phyloP scores from a whole-genome alignment of 2,329 filamentous ascomycete genomes.

The Cordyceps farinosa region DNA sequence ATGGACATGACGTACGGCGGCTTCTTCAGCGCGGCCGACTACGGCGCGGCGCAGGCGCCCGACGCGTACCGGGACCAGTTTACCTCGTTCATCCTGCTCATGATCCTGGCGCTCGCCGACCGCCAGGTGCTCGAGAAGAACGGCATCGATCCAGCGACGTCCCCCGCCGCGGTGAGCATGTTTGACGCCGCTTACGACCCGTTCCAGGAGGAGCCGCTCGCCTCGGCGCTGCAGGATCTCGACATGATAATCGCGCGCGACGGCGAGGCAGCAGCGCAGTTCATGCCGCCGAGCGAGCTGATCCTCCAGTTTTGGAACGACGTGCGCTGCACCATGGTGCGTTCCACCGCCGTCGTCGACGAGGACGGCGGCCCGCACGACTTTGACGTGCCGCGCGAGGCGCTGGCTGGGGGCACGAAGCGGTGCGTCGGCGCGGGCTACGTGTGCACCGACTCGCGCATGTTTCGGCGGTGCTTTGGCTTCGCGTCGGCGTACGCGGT shows the following conservation, averaged over 20 bases:
- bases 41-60: conserved; percentile 19
- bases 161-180: conserved; percentile 15
- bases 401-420: conserved; percentile 19
- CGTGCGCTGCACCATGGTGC: conserved; percentile 22
- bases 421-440: conserved; percentile 23
- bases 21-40: conserved; percentile 21
- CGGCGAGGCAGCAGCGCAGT: conserved; percentile 16
- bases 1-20: conserved; percentile 26
- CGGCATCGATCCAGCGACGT: conserved; percentile 23
- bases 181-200: conserved; percentile 22
- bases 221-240: conserved; percentile 20
- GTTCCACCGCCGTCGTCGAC: conserved; percentile 18
- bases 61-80: conserved; percentile 24
- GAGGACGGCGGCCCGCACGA: conserved; percentile 21
- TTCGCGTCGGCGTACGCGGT: conserved; percentile 22
- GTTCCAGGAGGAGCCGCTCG: conserved; percentile 21
- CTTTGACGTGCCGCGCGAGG: conserved; percentile 22
- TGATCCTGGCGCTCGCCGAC: conserved; percentile 33
- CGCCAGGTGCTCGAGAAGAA: conserved; percentile 30
- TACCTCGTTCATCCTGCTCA: conserved; percentile 23
- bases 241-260: conserved; percentile 22
- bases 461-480: conserved; percentile 21
- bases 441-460: conserved; percentile 18
- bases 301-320: conserved; percentile 24
- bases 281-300: conserved; percentile 22